Evolutionary conservation across 805 yeast species (phyloP).

Genomic region (Metahyphopichia silvanorum): DNA sequence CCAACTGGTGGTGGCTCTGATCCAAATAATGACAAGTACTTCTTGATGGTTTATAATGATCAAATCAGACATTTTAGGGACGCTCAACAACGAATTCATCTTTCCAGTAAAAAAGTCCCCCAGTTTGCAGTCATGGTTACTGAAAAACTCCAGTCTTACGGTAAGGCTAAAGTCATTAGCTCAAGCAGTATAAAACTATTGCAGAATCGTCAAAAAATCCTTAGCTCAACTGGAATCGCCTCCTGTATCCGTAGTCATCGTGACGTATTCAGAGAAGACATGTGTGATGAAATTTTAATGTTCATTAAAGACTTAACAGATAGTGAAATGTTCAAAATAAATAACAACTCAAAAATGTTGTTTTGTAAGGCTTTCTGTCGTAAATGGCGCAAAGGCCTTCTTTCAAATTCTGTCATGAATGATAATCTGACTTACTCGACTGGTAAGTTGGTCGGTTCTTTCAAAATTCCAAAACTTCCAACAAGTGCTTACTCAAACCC

Average conservation of each 20-base stretch:
- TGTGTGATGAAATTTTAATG: slow-evolving; percentile 67
- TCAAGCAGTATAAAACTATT: slow-evolving; percentile 51
- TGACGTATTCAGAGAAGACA: slow-evolving; percentile 75
- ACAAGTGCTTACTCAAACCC: slow-evolving; percentile 4
- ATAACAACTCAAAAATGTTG: slow-evolving; percentile 43
- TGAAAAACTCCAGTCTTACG: slow-evolving; percentile 55
- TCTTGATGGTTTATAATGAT: slow-evolving; percentile 70
- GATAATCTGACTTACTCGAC: slow-evolving; percentile 13
- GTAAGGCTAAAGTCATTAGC: slow-evolving; percentile 66
- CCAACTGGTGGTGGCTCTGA: slow-evolving; percentile 36
- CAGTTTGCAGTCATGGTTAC: slow-evolving; percentile 76
- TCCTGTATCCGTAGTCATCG: slow-evolving; percentile 63
- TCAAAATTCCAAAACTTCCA: slow-evolving; percentile 37
- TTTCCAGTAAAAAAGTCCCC: slow-evolving; percentile 59
- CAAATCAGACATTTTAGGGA: slow-evolving; percentile 73
- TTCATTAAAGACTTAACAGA: slow-evolving; percentile 63
- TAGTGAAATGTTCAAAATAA: slow-evolving; percentile 50
- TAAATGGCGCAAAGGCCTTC: slow-evolving; percentile 59
- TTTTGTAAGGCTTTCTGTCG: slow-evolving; percentile 57
- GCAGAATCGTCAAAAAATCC: slow-evolving; percentile 49
- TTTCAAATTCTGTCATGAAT: slow-evolving; percentile 7
- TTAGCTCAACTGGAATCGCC: slow-evolving; percentile 63
- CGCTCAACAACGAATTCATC: slow-evolving; percentile 61
- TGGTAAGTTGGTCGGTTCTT: slow-evolving; percentile 31
- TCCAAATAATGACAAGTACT: slow-evolving; percentile 46